Percentiles rank a stretch among this genome's conserved stretches.
Conservation (phyloP, 345 rosid species). For the Syzygium grande region DNA sequence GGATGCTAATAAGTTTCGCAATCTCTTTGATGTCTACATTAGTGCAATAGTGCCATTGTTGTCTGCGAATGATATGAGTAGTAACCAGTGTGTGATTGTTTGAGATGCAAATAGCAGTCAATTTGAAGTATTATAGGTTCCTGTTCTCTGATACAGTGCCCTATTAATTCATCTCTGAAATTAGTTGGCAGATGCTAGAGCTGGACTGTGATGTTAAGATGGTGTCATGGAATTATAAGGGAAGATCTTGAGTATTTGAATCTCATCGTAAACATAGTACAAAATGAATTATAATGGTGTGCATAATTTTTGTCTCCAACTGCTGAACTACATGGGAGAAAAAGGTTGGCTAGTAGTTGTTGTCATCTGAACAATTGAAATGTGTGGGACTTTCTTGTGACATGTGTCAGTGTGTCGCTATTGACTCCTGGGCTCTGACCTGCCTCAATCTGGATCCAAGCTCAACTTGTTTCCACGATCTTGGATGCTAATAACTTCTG, state of each 20-base stretch:
- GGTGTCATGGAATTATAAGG: background rate
- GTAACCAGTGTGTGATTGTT: background rate
- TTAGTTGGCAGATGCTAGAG: background rate
- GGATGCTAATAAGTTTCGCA: background rate
- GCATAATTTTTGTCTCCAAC: background rate
- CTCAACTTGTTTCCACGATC: background rate
- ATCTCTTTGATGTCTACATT: background rate
- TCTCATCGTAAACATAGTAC: background rate
- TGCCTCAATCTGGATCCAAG: background rate
- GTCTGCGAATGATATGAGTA: background rate
- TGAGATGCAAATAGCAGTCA: background rate
- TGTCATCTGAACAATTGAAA: background rate
- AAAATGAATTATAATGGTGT: background rate
- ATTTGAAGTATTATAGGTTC: background rate
- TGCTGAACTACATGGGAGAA: background rate
- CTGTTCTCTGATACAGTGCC: background rate
- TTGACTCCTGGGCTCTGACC: background rate
- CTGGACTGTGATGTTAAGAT: background rate
- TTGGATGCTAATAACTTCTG: background rate
- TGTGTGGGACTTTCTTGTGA: background rate
- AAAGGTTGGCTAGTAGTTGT: background rate
- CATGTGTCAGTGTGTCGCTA: background rate
- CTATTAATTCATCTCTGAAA: background rate
- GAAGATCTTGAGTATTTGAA: background rate
- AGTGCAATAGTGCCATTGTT: background rate